These are phyloP conservation scores for Pythium pyrilobum DNA, from an alignment of 352 stramenopile genomes.

Conservation along the genomic window DNA sequence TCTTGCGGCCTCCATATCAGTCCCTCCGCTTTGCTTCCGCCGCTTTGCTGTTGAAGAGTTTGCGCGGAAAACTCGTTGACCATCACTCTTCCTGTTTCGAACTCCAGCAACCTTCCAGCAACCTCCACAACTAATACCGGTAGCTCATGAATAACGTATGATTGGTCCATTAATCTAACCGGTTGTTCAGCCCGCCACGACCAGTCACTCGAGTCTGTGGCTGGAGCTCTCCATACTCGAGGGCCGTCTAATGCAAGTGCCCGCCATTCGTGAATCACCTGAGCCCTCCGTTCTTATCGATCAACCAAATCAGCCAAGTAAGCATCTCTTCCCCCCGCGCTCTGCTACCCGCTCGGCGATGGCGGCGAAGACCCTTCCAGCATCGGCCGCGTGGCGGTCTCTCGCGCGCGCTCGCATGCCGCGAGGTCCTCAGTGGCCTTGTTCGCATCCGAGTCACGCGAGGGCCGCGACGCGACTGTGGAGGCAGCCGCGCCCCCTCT, in stretches of 20 bases:
- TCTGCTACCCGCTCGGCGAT: neutral
- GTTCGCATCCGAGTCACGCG: conserved; percentile 10
- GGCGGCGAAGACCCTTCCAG: conserved; percentile 9
- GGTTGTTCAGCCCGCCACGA: neutral
- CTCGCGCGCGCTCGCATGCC: conserved; percentile 5
- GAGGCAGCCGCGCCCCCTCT: conserved; percentile 40
- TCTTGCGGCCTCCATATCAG: no score
- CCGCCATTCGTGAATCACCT: conserved; percentile 25
- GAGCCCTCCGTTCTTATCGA: conserved; percentile 38
- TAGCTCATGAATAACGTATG: neutral
- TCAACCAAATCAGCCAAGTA: conserved; percentile 37
- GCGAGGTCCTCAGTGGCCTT: neutral
- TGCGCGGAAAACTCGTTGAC: conserved; percentile 4
- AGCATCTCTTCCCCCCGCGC: conserved; percentile 9
- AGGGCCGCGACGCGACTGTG: conserved; percentile 43
- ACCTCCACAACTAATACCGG: conserved; percentile 8
- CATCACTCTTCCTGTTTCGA: conserved; percentile 22
- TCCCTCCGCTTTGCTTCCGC: neutral
- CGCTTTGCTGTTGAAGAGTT: neutral
- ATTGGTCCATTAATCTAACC: conserved; percentile 14
- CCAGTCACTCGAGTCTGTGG: conserved; percentile 12
- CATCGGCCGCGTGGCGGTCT: conserved; percentile 15
- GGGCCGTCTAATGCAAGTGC: neutral
- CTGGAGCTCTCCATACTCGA: neutral
- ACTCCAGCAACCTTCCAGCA: conserved; percentile 11